Conservation (phyloP, 805 yeast species). For the Tetrapisispora pingtungensis region DNA sequence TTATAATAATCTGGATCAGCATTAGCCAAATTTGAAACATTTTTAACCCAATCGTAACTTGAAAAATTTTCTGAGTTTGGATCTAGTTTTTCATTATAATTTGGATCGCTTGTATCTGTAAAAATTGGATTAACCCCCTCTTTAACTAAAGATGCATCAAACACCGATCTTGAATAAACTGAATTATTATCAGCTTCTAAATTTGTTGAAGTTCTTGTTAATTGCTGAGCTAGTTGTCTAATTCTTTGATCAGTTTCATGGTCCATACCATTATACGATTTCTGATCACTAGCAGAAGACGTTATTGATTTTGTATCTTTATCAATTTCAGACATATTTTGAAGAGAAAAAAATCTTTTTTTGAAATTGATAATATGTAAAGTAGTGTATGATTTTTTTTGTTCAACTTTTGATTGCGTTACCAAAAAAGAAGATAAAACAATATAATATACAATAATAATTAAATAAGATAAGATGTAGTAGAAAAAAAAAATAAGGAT, state of each 20-base stretch:
- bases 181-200: neutral
- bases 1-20: slow-evolving; percentile 54
- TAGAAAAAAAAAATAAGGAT: no score
- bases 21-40: slow-evolving; percentile 42
- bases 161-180: slow-evolving; percentile 9
- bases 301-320: neutral
- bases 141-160: slow-evolving; percentile 5
- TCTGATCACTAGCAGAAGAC: slow-evolving; percentile 3
- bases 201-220: slow-evolving; percentile 15
- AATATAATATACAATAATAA: no score
- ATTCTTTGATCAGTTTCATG: slow-evolving; percentile 28
- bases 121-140: slow-evolving; percentile 22
- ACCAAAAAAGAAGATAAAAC: no score
- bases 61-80: slow-evolving; percentile 51
- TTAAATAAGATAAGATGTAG: no score
- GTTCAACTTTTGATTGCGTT: no score
- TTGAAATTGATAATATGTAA: neutral
- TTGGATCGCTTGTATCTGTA: slow-evolving; percentile 8
- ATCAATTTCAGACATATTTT: neutral
- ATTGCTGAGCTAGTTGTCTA: slow-evolving; percentile 33
- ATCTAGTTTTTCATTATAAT: slow-evolving; percentile 38
- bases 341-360: no score
- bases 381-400: no score
- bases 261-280: slow-evolving; percentile 32
- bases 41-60: slow-evolving; percentile 58